These are phyloP conservation scores for Apophysomyces variabilis DNA, from an alignment of 371 early-diverging fungal species.

Conservation along the genomic window DNA sequence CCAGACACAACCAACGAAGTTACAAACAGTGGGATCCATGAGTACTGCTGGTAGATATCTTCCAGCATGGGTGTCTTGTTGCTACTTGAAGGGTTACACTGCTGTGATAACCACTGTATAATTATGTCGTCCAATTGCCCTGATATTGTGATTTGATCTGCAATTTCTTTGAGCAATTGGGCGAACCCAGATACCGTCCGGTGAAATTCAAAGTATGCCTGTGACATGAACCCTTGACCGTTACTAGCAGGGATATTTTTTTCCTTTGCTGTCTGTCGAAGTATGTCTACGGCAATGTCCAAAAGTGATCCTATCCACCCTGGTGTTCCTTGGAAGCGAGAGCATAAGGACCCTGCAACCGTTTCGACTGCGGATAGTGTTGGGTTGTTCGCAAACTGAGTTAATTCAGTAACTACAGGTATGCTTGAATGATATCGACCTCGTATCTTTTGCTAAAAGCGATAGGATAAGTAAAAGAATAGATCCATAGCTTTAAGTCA, in stretches of 20 bases:
- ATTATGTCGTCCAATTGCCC: slow-evolving; percentile 48
- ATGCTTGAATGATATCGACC: slow-evolving; percentile 25
- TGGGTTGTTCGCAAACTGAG: slow-evolving; percentile 39
- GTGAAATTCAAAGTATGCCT: slow-evolving; percentile 33
- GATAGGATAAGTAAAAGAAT: neutral
- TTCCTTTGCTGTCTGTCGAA: slow-evolving; percentile 38
- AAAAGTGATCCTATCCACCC: slow-evolving; percentile 52
- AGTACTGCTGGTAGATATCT: slow-evolving; percentile 37
- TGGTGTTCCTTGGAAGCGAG: slow-evolving; percentile 41
- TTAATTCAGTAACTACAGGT: slow-evolving; percentile 43
- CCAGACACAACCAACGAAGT: slow-evolving; percentile 51
- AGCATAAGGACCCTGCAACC: slow-evolving; percentile 40
- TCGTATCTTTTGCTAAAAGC: neutral
- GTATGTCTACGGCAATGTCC: slow-evolving; percentile 42
- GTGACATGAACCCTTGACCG: slow-evolving; percentile 11
- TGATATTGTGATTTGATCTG: slow-evolving; percentile 33
- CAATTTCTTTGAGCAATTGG: slow-evolving; percentile 34
- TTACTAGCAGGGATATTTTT: slow-evolving; percentile 19
- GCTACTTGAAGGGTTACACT: slow-evolving; percentile 18
- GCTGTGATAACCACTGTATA: slow-evolving; percentile 35
- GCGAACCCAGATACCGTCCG: slow-evolving; percentile 33
- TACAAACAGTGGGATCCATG: slow-evolving; percentile 59
- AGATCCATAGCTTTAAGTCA: neutral
- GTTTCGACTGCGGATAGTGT: slow-evolving; percentile 32
- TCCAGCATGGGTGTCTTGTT: slow-evolving; percentile 23